Conservation (phyloP, 345 rosid genomes). For the Mercurialis annua region DNA sequence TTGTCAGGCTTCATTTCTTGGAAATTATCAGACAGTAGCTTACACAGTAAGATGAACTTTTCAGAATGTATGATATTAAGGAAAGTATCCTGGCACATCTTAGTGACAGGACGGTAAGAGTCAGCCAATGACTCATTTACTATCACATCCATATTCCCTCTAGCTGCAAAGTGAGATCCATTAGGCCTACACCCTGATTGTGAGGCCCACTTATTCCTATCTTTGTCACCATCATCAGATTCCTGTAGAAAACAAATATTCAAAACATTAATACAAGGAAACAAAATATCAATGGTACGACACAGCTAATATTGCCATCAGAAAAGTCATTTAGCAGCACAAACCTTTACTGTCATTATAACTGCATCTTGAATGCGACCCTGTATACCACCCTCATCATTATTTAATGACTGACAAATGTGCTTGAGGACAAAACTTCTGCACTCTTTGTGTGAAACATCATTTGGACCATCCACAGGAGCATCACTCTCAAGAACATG, state of each 20-base stretch:
- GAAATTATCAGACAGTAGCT: conserved; percentile 66
- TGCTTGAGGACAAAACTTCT: conserved; percentile 45
- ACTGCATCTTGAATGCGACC: conserved; percentile 49
- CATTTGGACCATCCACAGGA: conserved; percentile 23
- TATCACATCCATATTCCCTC: conserved; percentile 27
- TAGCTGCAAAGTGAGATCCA: conserved; percentile 38
- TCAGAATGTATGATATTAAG: conserved; percentile 59
- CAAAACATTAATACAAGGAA: conserved; percentile 5
- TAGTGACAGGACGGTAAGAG: conserved; percentile 38
- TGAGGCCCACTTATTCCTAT: conserved; percentile 19
- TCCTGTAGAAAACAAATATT: conserved; percentile 42
- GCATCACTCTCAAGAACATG: conserved; percentile 12
- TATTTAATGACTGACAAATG: conserved; percentile 41
- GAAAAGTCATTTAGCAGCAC: conserved; percentile 7
- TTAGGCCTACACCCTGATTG: conserved; percentile 26
- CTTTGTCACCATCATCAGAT: conserved; percentile 31
- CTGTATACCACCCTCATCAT: conserved; percentile 44
- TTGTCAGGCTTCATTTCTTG: conserved; percentile 57
- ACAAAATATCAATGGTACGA: background rate
- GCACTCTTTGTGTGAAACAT: conserved; percentile 28
- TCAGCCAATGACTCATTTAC: conserved; percentile 38
- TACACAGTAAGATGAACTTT: conserved; percentile 66
- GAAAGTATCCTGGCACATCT: conserved; percentile 61
- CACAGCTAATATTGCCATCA: background rate
- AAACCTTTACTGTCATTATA: conserved; percentile 38